phyloP scores from a whole-genome alignment of 2,329 filamentous ascomycete species.

The Colletotrichum sp. region DNA sequence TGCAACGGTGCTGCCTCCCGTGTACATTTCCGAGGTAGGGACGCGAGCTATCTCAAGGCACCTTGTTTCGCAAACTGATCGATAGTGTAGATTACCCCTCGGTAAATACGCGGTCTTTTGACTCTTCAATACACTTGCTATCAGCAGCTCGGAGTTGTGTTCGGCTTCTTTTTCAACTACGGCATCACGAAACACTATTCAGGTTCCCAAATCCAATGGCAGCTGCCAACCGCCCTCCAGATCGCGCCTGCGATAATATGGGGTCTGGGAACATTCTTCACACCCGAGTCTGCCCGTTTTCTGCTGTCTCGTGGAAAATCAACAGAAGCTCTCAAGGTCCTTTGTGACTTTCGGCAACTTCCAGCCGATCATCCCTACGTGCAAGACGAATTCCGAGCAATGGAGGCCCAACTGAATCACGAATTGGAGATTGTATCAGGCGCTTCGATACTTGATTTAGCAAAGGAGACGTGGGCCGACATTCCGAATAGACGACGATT shows the following conservation, averaged over 20 bases:
- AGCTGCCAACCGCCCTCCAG: conserved; percentile 30
- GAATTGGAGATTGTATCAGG: conserved; percentile 38
- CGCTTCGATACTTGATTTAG: conserved; percentile 29
- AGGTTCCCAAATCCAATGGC: conserved; percentile 28
- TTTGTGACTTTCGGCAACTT: conserved; percentile 27
- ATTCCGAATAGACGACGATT: conserved; percentile 32
- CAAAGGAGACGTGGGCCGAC: conserved; percentile 36
- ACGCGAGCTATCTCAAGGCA: too few relatives aligned
- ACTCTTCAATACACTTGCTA: conserved; percentile 37
- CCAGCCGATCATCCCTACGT: conserved; percentile 32
- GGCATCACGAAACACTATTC: conserved; percentile 33
- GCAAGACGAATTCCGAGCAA: conserved; percentile 28
- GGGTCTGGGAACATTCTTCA: conserved; percentile 28
- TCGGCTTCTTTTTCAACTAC: conserved; percentile 40
- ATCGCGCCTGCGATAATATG: conserved; percentile 28
- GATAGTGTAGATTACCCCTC: conserved; percentile 24
- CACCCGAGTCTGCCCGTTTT: conserved; percentile 29
- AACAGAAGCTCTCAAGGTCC: conserved; percentile 20
- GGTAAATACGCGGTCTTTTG: conserved; percentile 33
- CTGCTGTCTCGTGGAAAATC: conserved; percentile 25
- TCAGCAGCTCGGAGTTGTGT: conserved; percentile 35
- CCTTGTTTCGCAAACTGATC: background rate
- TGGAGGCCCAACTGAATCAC: conserved; percentile 34
- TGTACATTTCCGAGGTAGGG: conserved; percentile 30
- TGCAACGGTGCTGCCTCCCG: conserved; percentile 29